A percentile compares a stretch with the other conserved stretches of the same genome.
Conservation (phyloP, 2,329 filamentous ascomycete species). For the Trichoderma polysporum region DNA sequence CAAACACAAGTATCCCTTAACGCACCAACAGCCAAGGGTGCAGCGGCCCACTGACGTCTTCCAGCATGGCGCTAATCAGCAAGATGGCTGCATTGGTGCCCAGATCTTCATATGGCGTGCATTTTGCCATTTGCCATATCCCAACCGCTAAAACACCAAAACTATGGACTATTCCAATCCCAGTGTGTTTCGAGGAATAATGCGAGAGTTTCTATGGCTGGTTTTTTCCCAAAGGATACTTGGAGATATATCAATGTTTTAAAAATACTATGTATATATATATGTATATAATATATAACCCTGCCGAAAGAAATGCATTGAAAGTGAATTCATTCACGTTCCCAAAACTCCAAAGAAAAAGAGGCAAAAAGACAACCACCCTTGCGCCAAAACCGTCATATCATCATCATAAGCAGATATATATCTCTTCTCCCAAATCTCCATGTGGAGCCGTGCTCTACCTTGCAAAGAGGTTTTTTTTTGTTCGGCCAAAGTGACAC, state of each 20-base stretch:
- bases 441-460: slow-evolving; percentile 14
- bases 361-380: background rate
- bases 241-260: background rate
- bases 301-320: background rate
- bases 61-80: slow-evolving; percentile 14
- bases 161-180: background rate
- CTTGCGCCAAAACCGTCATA: slow-evolving; percentile 1
- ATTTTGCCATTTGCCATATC: background rate
- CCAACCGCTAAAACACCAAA: background rate
- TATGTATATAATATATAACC: background rate
- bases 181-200: background rate
- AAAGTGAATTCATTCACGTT: background rate
- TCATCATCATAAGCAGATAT: background rate
- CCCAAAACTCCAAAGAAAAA: background rate
- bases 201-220: background rate
- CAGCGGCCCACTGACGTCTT: slow-evolving; percentile 17
- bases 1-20: background rate
- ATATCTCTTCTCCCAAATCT: background rate
- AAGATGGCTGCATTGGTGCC: background rate
- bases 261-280: background rate
- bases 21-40: background rate
- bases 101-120: background rate
- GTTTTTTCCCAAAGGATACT: background rate
- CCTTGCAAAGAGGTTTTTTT: background rate
- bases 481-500: background rate